Base-by-base conservation (phyloP, 805 yeast species). In the Metschnikowia henanensis region DNA sequence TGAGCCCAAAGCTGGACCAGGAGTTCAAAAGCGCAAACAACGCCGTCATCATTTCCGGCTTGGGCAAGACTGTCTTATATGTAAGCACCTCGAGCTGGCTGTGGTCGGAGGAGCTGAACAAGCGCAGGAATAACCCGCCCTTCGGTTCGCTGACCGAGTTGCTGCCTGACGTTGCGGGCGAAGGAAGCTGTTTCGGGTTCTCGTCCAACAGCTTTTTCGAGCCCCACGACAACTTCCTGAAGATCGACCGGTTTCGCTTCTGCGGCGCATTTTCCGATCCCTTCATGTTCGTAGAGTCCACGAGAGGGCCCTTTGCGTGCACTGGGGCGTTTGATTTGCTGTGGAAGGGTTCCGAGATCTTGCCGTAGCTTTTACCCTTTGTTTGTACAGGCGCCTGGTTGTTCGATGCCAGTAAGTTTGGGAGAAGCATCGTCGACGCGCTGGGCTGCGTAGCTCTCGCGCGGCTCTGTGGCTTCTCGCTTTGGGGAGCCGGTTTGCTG, bases 1-100 rank as follows among this genome's bases (percentile, higher is more conserved):
- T 78, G 54, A 85, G 64, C 7, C 94, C 92, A 55, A 84, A 84
- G 47, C 76, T 79, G 12, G 79, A 75, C 94, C 94, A 85, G 15
- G 84, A 80, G 35, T 63, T 69, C 51, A 85, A 66, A 43, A 85
- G 72, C 34, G 85, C 79, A 58, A 69, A 75, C 53, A 85, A 65
- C 3, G 89, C 88, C 34, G 79, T 78, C 47, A 77, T 75, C 73
- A 84, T 73, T 58, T 84, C 88, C 21, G 68, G 75, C 45, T 68
- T 66, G 9, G 76, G 68, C 39, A 78, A 59, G 21, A 73, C 67
- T 15, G 75, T 68, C 25, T 60, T 49, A 58, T 59, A 68, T 31
- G 69, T 56, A 39, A 56, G 64, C 22, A 69, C 62, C 21, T 66
- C 72, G 9, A 45, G 33, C 19, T 52, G 55, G 25, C 59, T 53